These are phyloP conservation scores for Lichtheimia corymbifera DNA, from an alignment of 371 early-diverging fungal genomes.

Conservation along the genomic window DNA sequence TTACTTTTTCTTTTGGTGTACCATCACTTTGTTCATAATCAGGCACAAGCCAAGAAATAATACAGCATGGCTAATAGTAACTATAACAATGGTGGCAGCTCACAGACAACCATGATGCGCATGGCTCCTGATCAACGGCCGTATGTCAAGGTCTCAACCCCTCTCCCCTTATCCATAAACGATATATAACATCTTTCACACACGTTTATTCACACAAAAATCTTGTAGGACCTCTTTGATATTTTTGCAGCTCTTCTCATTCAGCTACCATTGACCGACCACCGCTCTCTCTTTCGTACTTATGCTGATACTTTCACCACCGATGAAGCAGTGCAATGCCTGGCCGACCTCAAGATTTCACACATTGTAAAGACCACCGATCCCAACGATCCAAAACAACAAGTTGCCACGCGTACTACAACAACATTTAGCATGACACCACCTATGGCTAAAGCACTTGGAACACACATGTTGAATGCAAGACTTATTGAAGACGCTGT, in stretches of 20 bases:
- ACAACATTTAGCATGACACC: slow-evolving; percentile 55
- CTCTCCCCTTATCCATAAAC: not conserved
- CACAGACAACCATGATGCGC: slow-evolving; percentile 31
- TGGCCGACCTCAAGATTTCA: slow-evolving; percentile 52
- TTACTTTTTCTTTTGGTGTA: slow-evolving; percentile 5
- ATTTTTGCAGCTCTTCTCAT: slow-evolving; percentile 46
- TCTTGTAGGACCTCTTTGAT: slow-evolving; percentile 45
- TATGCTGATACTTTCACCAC: slow-evolving; percentile 60
- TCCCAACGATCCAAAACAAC: slow-evolving; percentile 46
- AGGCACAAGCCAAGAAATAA: not conserved
- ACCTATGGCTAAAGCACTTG: slow-evolving; percentile 57
- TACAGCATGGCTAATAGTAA: slow-evolving; percentile 18
- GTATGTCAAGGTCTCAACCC: slow-evolving; percentile 25
- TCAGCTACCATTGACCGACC: slow-evolving; percentile 38
- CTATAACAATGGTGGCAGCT: slow-evolving; percentile 3
- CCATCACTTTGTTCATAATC: not conserved
- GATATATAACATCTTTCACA: not conserved
- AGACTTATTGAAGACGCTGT: slow-evolving; percentile 51
- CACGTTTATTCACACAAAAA: not conserved
- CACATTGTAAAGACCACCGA: slow-evolving; percentile 55
- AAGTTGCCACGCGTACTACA: slow-evolving; percentile 47
- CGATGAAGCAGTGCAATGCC: slow-evolving; percentile 54
- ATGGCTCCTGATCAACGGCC: slow-evolving; percentile 42
- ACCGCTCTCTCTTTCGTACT: slow-evolving; percentile 52
- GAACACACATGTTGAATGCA: slow-evolving; percentile 60